These are phyloP conservation scores for Apiotrichum laibachii DNA, from an alignment of 1,284 basidiomycete genomes.

Conservation along the genomic window DNA sequence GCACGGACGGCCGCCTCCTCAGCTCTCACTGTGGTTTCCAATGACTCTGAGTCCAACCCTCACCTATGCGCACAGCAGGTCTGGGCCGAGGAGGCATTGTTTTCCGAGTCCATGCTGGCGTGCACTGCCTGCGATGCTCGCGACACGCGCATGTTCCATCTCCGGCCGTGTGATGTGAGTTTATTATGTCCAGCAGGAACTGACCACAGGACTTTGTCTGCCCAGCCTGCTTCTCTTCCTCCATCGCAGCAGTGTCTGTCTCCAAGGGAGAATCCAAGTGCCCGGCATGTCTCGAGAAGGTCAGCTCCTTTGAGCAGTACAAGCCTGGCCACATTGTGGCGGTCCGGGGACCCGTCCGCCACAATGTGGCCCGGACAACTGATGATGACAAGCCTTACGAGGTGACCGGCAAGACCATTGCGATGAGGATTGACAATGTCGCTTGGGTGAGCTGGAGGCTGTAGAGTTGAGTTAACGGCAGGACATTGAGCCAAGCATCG, in stretches of 20 bases:
- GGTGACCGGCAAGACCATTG: slow-evolving; percentile 17
- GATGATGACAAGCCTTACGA: background rate
- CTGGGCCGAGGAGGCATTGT: slow-evolving; percentile 1
- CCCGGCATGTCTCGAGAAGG: slow-evolving; percentile 29
- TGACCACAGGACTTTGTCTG: slow-evolving; percentile 33
- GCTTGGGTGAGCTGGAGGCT: slow-evolving; percentile 39
- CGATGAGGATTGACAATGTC: slow-evolving; percentile 50
- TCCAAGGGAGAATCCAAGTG: slow-evolving; percentile 32
- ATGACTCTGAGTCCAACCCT: background rate
- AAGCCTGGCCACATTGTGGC: slow-evolving; percentile 5
- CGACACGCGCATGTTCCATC: slow-evolving; percentile 18
- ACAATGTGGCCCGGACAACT: background rate
- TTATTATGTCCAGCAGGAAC: background rate
- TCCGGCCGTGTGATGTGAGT: slow-evolving; percentile 37
- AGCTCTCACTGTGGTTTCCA: background rate
- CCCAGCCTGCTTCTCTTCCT: slow-evolving; percentile 39
- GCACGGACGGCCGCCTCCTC: background rate
- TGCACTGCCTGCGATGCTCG: slow-evolving; percentile 26
- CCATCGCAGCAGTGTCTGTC: slow-evolving; percentile 38
- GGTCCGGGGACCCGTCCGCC: slow-evolving; percentile 1
- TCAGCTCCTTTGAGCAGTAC: slow-evolving; percentile 25
- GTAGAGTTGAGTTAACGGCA: slow-evolving; percentile 16
- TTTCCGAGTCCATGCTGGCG: background rate
- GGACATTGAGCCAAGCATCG: slow-evolving; percentile 48
- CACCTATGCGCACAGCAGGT: background rate